Percentiles rank a stretch among this genome's conserved stretches.
Evolutionary conservation across 2,329 filamentous ascomycete genomes (phyloP).

Genomic region (Emericellopsis atlantica): DNA sequence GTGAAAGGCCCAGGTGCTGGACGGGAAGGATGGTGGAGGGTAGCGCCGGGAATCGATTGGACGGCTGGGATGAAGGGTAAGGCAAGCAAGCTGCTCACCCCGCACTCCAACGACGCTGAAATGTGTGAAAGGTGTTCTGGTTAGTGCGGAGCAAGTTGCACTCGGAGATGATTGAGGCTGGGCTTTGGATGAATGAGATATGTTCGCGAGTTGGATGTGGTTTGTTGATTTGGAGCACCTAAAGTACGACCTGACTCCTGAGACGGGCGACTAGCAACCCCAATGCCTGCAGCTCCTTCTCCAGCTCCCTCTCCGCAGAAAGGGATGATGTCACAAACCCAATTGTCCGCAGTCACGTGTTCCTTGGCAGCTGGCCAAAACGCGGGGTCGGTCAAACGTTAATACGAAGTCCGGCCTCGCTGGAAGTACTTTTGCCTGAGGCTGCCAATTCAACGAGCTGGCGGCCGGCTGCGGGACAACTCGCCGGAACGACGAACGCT

Average conservation of each 20-base stretch:
- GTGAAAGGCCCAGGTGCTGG: constrained; percentile 2
- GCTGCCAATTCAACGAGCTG: constrained; percentile 5
- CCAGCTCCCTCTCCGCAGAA: no score
- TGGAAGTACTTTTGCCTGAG: constrained; percentile 9
- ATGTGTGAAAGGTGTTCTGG: no score
- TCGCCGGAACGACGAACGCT: constrained; percentile 16
- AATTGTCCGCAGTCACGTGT: background rate
- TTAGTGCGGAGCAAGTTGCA: no score
- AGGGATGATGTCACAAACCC: background rate
- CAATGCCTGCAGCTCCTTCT: no score
- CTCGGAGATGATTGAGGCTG: no score
- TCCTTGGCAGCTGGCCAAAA: background rate
- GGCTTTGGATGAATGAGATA: no score
- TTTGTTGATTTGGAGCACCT: no score
- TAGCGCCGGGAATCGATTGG: constrained; percentile 16
- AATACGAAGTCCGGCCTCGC: background rate
- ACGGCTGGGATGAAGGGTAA: constrained; percentile 5
- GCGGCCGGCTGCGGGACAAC: constrained; percentile 20
- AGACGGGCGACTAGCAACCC: no score
- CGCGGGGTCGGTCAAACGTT: constrained; percentile 2
- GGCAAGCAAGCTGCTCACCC: constrained; percentile 7
- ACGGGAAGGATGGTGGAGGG: constrained; percentile 11
- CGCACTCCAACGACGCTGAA: constrained; percentile 3
- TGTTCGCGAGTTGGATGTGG: no score
- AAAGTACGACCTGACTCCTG: no score